Conservation (phyloP, 1,284 basidiomycete species). For the Leccinum solheimii region DNA sequence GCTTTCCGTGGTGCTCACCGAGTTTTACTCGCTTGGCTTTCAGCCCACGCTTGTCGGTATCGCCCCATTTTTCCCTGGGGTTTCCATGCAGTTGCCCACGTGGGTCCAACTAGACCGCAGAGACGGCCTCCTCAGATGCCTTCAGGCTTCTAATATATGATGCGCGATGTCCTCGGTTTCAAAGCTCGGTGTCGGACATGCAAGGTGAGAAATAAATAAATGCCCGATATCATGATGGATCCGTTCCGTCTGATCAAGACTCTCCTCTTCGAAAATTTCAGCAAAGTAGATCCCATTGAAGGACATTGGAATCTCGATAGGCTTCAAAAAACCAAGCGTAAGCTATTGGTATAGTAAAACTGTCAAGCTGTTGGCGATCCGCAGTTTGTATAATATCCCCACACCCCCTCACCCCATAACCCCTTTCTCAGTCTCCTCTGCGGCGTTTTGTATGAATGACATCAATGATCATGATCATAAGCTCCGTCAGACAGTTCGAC, state of each 20-base stretch:
- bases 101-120: not conserved
- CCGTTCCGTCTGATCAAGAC: not conserved
- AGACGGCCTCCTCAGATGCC: not conserved
- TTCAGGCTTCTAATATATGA: not conserved
- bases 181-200: not conserved
- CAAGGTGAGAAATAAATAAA: not conserved
- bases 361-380: not conserved
- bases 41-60: not conserved
- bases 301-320: not conserved
- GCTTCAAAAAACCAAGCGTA: not conserved
- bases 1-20: too few relatives aligned
- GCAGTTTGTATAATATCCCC: not conserved
- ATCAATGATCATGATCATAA: not conserved
- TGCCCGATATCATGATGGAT: not conserved
- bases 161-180: not conserved
- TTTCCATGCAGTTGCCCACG: not conserved
- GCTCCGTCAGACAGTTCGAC: not conserved
- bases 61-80: not conserved
- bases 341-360: not conserved
- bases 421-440: not conserved
- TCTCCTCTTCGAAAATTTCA: not conserved
- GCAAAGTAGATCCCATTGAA: not conserved
- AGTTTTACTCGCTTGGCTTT: not conserved
- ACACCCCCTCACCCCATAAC: not conserved
- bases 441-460: not conserved